phyloP scores from a whole-genome alignment of 2,329 filamentous ascomycete genomes.

The Colletotrichum sansevieriae region DNA sequence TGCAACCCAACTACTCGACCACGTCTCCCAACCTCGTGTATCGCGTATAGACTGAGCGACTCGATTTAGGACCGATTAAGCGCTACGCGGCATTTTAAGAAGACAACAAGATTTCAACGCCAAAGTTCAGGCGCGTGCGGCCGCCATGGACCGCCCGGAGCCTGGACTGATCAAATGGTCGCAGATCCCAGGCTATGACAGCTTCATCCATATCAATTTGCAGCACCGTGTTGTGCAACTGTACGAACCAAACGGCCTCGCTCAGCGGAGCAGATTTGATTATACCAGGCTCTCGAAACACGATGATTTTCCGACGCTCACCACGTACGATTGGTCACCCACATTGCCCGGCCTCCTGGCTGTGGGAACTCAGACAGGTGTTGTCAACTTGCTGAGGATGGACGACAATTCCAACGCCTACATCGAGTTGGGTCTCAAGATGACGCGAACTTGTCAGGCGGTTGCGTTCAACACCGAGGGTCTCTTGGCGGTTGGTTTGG shows the following conservation, averaged over 20 bases:
- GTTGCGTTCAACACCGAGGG: conserved; percentile 82
- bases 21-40: background rate
- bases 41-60: background rate
- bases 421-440: conserved; percentile 77
- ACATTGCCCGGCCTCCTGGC: conserved; percentile 75
- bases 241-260: conserved; percentile 72
- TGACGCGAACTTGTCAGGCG: conserved; percentile 83
- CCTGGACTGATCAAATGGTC: conserved; percentile 77
- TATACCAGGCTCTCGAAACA: conserved; percentile 69
- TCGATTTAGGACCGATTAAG: background rate
- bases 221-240: conserved; percentile 73
- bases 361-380: conserved; percentile 80
- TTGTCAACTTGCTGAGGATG: conserved; percentile 80
- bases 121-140: conserved; percentile 28
- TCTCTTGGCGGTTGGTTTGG: conserved; percentile 81
- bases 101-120: background rate
- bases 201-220: conserved; percentile 75
- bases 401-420: conserved; percentile 77
- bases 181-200: conserved; percentile 68
- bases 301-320: conserved; percentile 73
- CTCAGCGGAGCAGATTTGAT: conserved; percentile 68
- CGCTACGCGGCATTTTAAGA: background rate
- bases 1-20: background rate
- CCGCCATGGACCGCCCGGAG: conserved; percentile 69
- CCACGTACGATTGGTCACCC: conserved; percentile 77